phyloP scores from a whole-genome alignment of 140 eudicot species.

The Stevia rebaudiana region DNA sequence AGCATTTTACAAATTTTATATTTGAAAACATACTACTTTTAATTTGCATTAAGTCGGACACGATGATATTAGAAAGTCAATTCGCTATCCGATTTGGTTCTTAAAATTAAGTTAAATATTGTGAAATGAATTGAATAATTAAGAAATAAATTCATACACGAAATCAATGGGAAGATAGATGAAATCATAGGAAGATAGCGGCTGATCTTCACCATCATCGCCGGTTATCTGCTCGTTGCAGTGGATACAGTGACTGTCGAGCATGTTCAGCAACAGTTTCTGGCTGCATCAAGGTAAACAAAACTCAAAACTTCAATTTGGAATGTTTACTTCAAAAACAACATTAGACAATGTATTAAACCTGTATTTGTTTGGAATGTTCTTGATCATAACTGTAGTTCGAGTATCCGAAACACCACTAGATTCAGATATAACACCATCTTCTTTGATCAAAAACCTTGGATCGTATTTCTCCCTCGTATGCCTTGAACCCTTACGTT shows the following conservation, averaged over 20 bases:
- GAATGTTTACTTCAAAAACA: too few relatives aligned
- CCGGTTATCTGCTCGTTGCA: conserved; percentile 68
- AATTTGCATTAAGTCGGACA: too few relatives aligned
- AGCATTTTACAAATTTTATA: too few relatives aligned
- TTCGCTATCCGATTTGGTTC: too few relatives aligned
- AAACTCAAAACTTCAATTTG: neutral
- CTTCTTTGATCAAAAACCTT: conserved; percentile 65
- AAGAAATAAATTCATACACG: conserved; percentile 36
- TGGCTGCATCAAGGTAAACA: conserved; percentile 45
- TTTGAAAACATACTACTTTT: too few relatives aligned
- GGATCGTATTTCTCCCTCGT: conserved; percentile 44
- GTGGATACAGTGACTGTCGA: conserved; percentile 94
- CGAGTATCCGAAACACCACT: conserved; percentile 53
- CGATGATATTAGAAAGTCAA: too few relatives aligned
- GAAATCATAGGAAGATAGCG: conserved; percentile 81
- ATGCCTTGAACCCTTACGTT: conserved; percentile 37
- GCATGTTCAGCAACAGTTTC: conserved; percentile 89
- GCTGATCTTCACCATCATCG: conserved; percentile 41
- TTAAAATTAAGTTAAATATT: too few relatives aligned
- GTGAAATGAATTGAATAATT: too few relatives aligned
- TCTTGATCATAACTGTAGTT: conserved; percentile 95
- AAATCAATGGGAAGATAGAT: conserved; percentile 96
- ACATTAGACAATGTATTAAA: neutral
- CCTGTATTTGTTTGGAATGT: conserved; percentile 97
- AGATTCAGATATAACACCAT: conserved; percentile 46